phyloP scores from a whole-genome alignment of 306 rosid species.

The Vachellia collinsii region DNA sequence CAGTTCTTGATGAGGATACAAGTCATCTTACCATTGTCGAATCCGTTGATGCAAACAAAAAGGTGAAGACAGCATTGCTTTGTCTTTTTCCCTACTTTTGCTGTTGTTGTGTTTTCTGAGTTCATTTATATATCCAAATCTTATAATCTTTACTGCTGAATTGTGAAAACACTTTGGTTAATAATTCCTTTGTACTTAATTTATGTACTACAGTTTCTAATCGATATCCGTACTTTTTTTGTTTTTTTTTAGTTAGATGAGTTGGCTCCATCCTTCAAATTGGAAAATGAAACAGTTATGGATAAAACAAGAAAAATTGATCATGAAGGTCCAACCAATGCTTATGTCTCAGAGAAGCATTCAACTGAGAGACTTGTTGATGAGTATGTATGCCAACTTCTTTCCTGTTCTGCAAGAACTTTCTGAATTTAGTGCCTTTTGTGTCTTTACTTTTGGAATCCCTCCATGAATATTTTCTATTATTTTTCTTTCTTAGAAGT shows the following conservation, averaged over 20 bases:
- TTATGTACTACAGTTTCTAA: slow-evolving; percentile 19
- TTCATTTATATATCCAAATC: slow-evolving; percentile 17
- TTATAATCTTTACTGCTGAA: slow-evolving; percentile 8
- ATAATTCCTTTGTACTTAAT: slow-evolving; percentile 3
- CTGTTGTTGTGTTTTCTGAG: slow-evolving; percentile 18
- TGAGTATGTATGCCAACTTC: slow-evolving; percentile 47
- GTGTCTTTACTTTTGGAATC: neutral
- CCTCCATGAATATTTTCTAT: neutral
- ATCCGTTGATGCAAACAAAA: slow-evolving; percentile 42
- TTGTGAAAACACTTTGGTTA: neutral
- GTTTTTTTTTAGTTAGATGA: slow-evolving; percentile 46
- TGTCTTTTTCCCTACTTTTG: slow-evolving; percentile 32
- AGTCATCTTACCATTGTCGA: slow-evolving; percentile 26
- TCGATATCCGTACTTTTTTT: slow-evolving; percentile 25
- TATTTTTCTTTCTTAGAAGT: slow-evolving; percentile 11
- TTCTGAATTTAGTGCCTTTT: neutral
- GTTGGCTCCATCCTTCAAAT: slow-evolving; percentile 35
- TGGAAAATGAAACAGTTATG: slow-evolving; percentile 39
- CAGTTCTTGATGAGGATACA: slow-evolving; percentile 37
- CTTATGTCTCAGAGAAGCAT: slow-evolving; percentile 35
- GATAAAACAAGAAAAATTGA: slow-evolving; percentile 32
- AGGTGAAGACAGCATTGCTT: slow-evolving; percentile 38
- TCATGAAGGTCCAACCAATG: slow-evolving; percentile 34
- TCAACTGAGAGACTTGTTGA: slow-evolving; percentile 35
- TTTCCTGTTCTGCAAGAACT: slow-evolving; percentile 8